Evolutionary conservation across 768 basidiomycete species (phyloP).

Genomic region (Pulveroboletus sp.): DNA sequence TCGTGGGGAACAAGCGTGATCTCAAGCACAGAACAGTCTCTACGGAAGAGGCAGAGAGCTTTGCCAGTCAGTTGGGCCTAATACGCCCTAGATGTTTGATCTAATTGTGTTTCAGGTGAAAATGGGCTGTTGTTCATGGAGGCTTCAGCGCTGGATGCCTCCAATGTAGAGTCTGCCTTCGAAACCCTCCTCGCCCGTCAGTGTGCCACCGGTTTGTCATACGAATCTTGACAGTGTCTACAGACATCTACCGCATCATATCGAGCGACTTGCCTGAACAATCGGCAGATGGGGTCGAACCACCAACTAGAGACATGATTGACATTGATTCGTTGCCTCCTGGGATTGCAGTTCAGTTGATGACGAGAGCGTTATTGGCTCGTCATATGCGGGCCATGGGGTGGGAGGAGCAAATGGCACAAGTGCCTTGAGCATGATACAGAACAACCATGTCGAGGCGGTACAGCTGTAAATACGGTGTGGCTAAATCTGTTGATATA

Average conservation of each 20-base stretch:
- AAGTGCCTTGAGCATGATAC: no score
- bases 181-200: conserved; percentile 91
- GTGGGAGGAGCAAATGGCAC: no score
- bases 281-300: conserved; percentile 71
- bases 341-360: no score
- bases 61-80: conserved; percentile 62
- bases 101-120: conserved; percentile 58
- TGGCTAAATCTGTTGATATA: no score
- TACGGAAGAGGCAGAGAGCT: conserved; percentile 94
- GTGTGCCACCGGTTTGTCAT: conserved; percentile 19
- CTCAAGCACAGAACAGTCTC: conserved; percentile 97
- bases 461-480: no score
- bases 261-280: conserved; percentile 94
- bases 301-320: conserved; percentile 82
- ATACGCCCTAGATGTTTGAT: neutral
- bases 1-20: conserved; percentile 98
- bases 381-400: no score
- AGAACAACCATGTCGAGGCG: no score
- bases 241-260: conserved; percentile 97
- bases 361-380: no score
- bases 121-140: conserved; percentile 94
- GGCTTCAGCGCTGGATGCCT: conserved; percentile 99
- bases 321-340: conserved; percentile 64
- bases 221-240: conserved; percentile 4
- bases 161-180: conserved; percentile 97